Evolutionary conservation across 257 asterid genomes (phyloP), one percentile per base, ranked within the genome.

Genomic region (Rubia yunnanensis): DNA sequence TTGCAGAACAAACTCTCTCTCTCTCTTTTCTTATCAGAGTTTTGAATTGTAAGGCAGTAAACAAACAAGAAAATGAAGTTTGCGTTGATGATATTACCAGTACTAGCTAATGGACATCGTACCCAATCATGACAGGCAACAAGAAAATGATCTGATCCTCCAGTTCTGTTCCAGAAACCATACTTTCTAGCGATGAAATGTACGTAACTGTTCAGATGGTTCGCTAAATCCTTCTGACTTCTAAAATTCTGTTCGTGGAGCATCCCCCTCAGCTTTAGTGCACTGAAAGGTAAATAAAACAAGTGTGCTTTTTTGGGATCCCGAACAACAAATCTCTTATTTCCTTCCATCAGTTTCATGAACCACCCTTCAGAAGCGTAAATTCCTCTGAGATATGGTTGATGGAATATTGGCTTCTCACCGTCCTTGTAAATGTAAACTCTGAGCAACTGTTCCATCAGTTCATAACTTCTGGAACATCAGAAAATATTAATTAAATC

Each of bases 311-410:
- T 85, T 63, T 60, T 76, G 67, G 88, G 82, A 46, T 83, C 85
- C 63, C 71, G 75, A 63, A 71, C 81, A 32, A 74, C 80, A 70
- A 77, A 85, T 27, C 73, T 75, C 64, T 46, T 85, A 71, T 85
- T 83, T 68, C 71, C 71, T 72, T 83, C 85, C 80, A 85, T 79
- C 72, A 77, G 74, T 70, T 85, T 85, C 92, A 85, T 70, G 76
- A 85, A 85, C 88, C 92, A 85, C 72, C 92, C 92, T 76, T 85
- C 92, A 64, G 92, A 81, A 54, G 92, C 88, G 38, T 85, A 85
- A 52, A 85, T 80, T 38, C 86, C 88, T 46, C 82, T 74, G 70
- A 79, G 52, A 39, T 72, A 61, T 36, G 91, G 83, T 65, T 63
- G 78, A 82, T 85, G 91, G 60, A 82, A 85, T 68, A 78, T 69